These are phyloP conservation scores for Chaetoceros muelleri DNA, from an alignment of 108 stramenopile genomes.

Conservation along the genomic window DNA sequence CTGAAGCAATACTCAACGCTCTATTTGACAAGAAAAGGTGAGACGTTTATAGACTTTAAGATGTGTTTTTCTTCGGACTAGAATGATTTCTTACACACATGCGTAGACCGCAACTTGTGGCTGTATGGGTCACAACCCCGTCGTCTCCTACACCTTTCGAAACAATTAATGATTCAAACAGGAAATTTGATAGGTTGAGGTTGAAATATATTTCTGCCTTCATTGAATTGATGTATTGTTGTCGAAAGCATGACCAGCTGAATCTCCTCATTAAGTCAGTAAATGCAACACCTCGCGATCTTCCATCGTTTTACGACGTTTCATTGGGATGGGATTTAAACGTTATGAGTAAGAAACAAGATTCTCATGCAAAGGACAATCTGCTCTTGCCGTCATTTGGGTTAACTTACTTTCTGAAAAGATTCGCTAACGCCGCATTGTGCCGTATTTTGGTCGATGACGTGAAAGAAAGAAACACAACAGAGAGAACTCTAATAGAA, in stretches of 20 bases:
- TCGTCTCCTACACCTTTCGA: slow-evolving; percentile 58
- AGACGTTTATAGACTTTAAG: slow-evolving; percentile 4
- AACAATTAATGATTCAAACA: slow-evolving; percentile 50
- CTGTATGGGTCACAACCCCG: slow-evolving; percentile 79
- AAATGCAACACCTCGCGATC: slow-evolving; percentile 38
- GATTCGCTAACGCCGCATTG: neutral
- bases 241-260: slow-evolving; percentile 29
- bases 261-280: slow-evolving; percentile 48
- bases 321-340: too few relatives aligned
- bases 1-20: slow-evolving; percentile 33
- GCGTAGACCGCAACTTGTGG: slow-evolving; percentile 61
- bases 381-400: neutral
- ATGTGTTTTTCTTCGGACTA: neutral
- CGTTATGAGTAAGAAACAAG: too few relatives aligned
- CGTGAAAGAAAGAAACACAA: neutral
- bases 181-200: slow-evolving; percentile 76
- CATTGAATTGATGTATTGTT: slow-evolving; percentile 39
- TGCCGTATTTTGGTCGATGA: neutral
- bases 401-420: neutral
- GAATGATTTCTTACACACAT: slow-evolving; percentile 2
- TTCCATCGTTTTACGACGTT: slow-evolving; percentile 50
- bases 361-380: neutral
- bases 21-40: slow-evolving; percentile 69
- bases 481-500: neutral
- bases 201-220: slow-evolving; percentile 68